Conservation (phyloP, 768 basidiomycete species). For the Mycena galericulata region DNA sequence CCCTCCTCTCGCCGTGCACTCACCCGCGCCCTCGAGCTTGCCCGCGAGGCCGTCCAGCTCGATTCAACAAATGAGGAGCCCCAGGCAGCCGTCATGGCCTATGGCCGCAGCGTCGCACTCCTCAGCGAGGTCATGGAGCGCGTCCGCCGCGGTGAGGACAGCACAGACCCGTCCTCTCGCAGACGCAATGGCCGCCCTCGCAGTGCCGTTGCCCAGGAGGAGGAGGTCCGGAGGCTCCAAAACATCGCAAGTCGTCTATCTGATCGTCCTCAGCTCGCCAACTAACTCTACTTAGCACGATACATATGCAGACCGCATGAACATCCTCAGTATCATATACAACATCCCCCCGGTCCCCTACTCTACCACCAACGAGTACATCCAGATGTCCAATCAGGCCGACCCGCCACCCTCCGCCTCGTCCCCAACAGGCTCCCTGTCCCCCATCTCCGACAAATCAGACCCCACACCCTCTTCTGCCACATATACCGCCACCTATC, state of each 20-base stretch:
- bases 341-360: conserved; percentile 84
- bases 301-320: conserved; percentile 95
- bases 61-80: conserved; percentile 92
- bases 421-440: conserved; percentile 23
- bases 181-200: conserved; percentile 71
- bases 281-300: conserved; percentile 72
- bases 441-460: conserved; percentile 20
- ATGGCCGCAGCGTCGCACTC: conserved; percentile 86
- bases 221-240: conserved; percentile 87
- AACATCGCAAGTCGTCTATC: conserved; percentile 78
- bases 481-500: conserved; percentile 6
- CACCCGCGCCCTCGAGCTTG: conserved; percentile 87
- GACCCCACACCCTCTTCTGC: conserved; percentile 12
- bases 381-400: conserved; percentile 9
- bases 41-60: conserved; percentile 89
- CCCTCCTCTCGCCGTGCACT: conserved; percentile 89
- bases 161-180: conserved; percentile 67
- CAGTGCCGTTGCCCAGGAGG: conserved; percentile 90
- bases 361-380: conserved; percentile 65
- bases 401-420: conserved; percentile 25
- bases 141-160: conserved; percentile 87
- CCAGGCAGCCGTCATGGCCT: conserved; percentile 89
- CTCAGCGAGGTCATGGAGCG: conserved; percentile 94
- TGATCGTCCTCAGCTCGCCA: conserved; percentile 15
- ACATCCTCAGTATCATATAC: conserved; percentile 90